Percentiles rank a stretch among this genome's conserved stretches.
Evolutionary conservation across 2,329 filamentous ascomycete species (phyloP).

Genomic region (Aspergillus spinulosporus): DNA sequence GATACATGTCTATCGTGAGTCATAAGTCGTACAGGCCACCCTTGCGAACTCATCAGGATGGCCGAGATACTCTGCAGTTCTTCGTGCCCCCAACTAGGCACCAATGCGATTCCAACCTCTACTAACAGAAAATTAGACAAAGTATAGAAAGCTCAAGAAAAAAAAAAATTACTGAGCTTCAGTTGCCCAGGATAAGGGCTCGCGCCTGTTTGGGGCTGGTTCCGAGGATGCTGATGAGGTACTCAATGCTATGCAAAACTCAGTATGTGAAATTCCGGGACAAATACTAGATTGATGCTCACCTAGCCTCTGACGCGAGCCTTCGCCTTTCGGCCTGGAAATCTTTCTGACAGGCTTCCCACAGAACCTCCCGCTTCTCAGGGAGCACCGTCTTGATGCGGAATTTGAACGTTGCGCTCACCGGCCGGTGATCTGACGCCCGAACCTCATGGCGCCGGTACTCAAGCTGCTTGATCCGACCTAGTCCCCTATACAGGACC

Average conservation of each 20-base stretch:
- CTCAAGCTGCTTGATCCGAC: slow-evolving; percentile 80
- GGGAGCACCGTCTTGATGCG: slow-evolving; percentile 79
- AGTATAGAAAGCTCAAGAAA: slow-evolving; percentile 5
- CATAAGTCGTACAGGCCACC: slow-evolving; percentile 38
- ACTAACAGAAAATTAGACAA: slow-evolving; percentile 8
- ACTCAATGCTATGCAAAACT: slow-evolving; percentile 56
- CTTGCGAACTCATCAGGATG: not conserved
- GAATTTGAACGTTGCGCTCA: slow-evolving; percentile 80
- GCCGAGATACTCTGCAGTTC: not conserved
- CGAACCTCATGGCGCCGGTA: slow-evolving; percentile 87
- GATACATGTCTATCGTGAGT: slow-evolving; percentile 43
- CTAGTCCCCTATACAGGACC: slow-evolving; percentile 78
- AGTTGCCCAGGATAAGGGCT: slow-evolving; percentile 39
- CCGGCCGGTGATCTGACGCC: slow-evolving; percentile 89
- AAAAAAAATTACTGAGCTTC: slow-evolving; percentile 13
- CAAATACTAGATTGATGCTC: slow-evolving; percentile 1
- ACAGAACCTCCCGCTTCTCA: slow-evolving; percentile 63
- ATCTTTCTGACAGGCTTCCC: slow-evolving; percentile 71
- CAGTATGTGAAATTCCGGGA: slow-evolving; percentile 10
- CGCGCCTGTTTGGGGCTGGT: slow-evolving; percentile 56
- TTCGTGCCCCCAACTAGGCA: slow-evolving; percentile 8
- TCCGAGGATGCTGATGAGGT: slow-evolving; percentile 64
- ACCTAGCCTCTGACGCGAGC: slow-evolving; percentile 75
- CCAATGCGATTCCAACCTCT: not conserved
- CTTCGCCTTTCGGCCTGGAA: slow-evolving; percentile 71